These are phyloP conservation scores for Ramalina intermedia DNA, from an alignment of 495 filamentous ascomycete genomes.

Conservation along the genomic window DNA sequence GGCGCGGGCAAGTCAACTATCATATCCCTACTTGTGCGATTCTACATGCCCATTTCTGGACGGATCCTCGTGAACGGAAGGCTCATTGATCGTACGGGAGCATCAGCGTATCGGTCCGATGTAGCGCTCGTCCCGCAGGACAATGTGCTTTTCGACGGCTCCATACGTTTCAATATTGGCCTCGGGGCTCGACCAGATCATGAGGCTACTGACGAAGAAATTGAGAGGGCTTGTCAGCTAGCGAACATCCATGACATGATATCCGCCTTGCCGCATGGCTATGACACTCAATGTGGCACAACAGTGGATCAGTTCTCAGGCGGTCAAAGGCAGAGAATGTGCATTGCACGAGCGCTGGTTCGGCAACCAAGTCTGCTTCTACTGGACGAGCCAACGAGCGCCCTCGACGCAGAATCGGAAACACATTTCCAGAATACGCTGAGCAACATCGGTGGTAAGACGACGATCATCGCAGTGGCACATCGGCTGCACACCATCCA, in stretches of 20 bases:
- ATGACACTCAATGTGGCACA: slow-evolving; percentile 45
- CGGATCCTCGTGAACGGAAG: slow-evolving; percentile 36
- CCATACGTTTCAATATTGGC: slow-evolving; percentile 34
- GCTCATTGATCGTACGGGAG: slow-evolving; percentile 31
- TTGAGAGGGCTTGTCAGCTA: slow-evolving; percentile 40
- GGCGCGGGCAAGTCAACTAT: slow-evolving; percentile 64
- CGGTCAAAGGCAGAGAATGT: slow-evolving; percentile 63
- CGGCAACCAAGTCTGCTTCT: slow-evolving; percentile 55
- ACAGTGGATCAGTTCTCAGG: slow-evolving; percentile 55
- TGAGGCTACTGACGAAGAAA: slow-evolving; percentile 32
- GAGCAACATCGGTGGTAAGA: slow-evolving; percentile 39
- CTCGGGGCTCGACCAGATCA: slow-evolving; percentile 29
- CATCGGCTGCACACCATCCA: slow-evolving; percentile 64
- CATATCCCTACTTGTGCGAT: slow-evolving; percentile 47
- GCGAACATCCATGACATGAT: slow-evolving; percentile 53
- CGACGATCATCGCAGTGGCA: slow-evolving; percentile 65
- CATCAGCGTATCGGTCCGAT: slow-evolving; percentile 30
- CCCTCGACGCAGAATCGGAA: slow-evolving; percentile 63
- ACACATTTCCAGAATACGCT: slow-evolving; percentile 55
- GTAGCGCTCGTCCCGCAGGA: slow-evolving; percentile 52
- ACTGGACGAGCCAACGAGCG: slow-evolving; percentile 66
- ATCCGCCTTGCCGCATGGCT: slow-evolving; percentile 40
- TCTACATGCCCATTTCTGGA: slow-evolving; percentile 43
- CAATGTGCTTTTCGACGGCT: slow-evolving; percentile 46
- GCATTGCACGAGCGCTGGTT: slow-evolving; percentile 63